Percentiles rank a stretch among this genome's conserved stretches.
Evolutionary conservation across 495 filamentous ascomycete genomes (phyloP).

Genomic region (Geoglossum glabrum): DNA sequence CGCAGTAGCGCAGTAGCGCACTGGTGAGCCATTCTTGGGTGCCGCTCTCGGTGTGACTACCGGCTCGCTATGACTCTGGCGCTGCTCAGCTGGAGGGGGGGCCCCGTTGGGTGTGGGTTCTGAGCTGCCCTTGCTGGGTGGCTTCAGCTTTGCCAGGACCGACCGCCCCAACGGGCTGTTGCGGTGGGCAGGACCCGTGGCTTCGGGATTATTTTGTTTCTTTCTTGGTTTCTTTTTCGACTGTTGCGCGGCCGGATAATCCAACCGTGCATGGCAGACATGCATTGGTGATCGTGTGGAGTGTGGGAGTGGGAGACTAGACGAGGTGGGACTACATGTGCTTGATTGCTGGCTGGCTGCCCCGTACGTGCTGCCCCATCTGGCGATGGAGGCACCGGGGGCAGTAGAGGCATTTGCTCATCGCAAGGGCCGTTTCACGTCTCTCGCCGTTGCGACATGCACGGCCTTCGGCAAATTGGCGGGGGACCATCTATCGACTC

Average conservation of each 20-base stretch:
- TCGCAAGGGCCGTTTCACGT: not conserved
- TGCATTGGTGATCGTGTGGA: too few species aligned
- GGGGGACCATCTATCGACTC: not conserved
- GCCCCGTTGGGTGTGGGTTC: too few species aligned
- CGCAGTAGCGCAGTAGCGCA: not conserved
- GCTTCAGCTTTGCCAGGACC: not conserved
- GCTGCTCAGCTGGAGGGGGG: not conserved
- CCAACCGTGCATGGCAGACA: too few species aligned
- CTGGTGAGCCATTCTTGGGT: not conserved
- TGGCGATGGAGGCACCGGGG: too few species aligned
- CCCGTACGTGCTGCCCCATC: too few species aligned
- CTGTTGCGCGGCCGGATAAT: not conserved
- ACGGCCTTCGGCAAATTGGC: not conserved
- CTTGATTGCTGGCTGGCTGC: too few species aligned
- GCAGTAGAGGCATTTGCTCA: not conserved
- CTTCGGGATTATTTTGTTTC: not conserved
- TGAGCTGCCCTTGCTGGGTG: not conserved
- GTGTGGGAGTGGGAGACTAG: not conserved
- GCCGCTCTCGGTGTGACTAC: not conserved
- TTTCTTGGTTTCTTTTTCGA: not conserved
- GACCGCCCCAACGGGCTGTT: not conserved
- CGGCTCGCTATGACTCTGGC: not conserved
- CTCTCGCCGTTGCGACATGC: not conserved
- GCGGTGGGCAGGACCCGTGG: not conserved
- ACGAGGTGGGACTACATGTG: not conserved